These are phyloP conservation scores for Amaranthus tricolor DNA, from an alignment of 179 eudicot genomes.

Conservation along the genomic window DNA sequence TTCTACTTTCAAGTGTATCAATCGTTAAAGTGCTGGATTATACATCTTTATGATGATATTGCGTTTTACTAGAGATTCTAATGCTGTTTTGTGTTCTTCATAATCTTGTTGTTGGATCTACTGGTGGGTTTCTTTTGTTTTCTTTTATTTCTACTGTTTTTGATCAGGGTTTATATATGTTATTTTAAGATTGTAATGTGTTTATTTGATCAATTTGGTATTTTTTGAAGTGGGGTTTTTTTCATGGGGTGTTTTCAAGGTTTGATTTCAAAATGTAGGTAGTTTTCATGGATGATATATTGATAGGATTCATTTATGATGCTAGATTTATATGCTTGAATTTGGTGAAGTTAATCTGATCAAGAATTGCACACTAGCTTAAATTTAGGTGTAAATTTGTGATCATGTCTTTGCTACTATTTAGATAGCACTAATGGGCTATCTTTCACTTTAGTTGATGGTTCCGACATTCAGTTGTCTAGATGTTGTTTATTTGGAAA, in stretches of 20 bases:
- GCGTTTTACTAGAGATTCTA: conserved; percentile 28
- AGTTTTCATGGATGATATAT: conserved; percentile 3
- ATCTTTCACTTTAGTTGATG: too few relatives aligned
- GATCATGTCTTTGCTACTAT: too few relatives aligned
- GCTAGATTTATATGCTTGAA: conserved; percentile 12
- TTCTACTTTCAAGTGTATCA: neutral
- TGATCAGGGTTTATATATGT: neutral
- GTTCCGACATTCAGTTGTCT: too few relatives aligned
- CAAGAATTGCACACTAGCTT: conserved; percentile 12
- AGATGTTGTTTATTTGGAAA: too few relatives aligned
- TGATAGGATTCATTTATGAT: neutral
- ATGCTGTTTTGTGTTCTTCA: conserved; percentile 33
- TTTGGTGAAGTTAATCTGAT: conserved; percentile 4
- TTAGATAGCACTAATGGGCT: too few relatives aligned
- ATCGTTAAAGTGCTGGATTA: neutral
- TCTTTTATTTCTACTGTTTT: neutral
- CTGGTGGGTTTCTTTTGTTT: conserved; percentile 26
- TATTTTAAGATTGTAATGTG: conserved; percentile 9
- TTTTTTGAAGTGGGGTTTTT: conserved; percentile 6
- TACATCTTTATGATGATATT: neutral
- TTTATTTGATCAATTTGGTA: neutral
- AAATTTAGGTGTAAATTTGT: conserved; percentile 9
- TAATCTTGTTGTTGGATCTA: conserved; percentile 41
- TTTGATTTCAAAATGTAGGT: conserved; percentile 30
- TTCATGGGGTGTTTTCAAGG: conserved; percentile 13